These are phyloP conservation scores for Lactifluus echinatus DNA, from an alignment of 768 basidiomycete species.

Conservation along the genomic window DNA sequence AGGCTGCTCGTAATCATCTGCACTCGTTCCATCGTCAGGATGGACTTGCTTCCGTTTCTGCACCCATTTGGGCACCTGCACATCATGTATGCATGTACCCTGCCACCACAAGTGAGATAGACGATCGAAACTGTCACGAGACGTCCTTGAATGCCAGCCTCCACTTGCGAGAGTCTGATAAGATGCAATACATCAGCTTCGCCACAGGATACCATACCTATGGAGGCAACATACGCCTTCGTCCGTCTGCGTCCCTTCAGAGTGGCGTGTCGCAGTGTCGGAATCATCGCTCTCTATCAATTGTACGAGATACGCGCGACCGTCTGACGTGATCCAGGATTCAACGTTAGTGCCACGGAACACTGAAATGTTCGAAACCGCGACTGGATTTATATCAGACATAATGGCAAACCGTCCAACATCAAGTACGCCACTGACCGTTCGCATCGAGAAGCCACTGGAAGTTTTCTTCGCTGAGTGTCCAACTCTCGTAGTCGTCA, in stretches of 20 bases:
- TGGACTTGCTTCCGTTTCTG: slow-evolving; percentile 63
- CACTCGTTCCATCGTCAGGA: slow-evolving; percentile 29
- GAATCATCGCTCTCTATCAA: slow-evolving; percentile 37
- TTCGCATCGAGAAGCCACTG: slow-evolving; percentile 70
- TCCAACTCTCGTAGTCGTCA: slow-evolving; percentile 59
- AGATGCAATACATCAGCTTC: not conserved
- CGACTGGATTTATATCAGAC: slow-evolving; percentile 35
- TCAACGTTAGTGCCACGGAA: slow-evolving; percentile 55
- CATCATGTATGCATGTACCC: slow-evolving; percentile 73
- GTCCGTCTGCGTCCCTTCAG: slow-evolving; percentile 19
- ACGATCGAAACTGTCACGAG: slow-evolving; percentile 2
- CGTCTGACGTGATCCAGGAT: slow-evolving; percentile 81
- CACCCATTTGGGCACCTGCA: slow-evolving; percentile 67
- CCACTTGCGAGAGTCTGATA: not conserved
- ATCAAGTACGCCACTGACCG: slow-evolving; percentile 36
- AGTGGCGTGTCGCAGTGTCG: slow-evolving; percentile 17
- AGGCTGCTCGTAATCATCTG: slow-evolving; percentile 50
- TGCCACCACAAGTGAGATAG: slow-evolving; percentile 39
- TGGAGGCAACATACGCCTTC: slow-evolving; percentile 7
- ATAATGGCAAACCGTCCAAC: not conserved
- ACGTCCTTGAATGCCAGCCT: slow-evolving; percentile 3
- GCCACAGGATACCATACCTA: not conserved
- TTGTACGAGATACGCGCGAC: slow-evolving; percentile 70
- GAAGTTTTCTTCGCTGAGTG: slow-evolving; percentile 53
- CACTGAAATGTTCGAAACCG: slow-evolving; percentile 54